Percentiles rank a stretch among this genome's conserved stretches.
phyloP scores from a whole-genome alignment of 2,329 filamentous ascomycete species.

The Fusarium stilboides region DNA sequence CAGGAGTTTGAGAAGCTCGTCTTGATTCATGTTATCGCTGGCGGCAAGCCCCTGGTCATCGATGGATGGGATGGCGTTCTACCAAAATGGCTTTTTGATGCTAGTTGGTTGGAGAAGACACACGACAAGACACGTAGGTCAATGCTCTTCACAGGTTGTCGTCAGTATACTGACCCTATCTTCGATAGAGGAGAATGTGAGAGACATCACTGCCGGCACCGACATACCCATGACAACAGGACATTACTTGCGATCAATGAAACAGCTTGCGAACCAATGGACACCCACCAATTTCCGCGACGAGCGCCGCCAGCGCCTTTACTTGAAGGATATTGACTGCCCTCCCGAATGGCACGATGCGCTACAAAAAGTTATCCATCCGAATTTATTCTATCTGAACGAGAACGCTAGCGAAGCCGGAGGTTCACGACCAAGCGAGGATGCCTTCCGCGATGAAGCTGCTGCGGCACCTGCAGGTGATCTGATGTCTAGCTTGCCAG shows the following conservation, averaged over 20 bases:
- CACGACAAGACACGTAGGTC: slow-evolving; percentile 82
- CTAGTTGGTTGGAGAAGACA: slow-evolving; percentile 83
- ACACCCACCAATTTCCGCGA: slow-evolving; percentile 82
- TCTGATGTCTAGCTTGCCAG: slow-evolving; percentile 92
- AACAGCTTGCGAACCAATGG: slow-evolving; percentile 86
- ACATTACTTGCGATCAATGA: slow-evolving; percentile 92
- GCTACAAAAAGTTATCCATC: slow-evolving; percentile 82
- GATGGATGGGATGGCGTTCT: slow-evolving; percentile 87
- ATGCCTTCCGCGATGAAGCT: slow-evolving; percentile 65
- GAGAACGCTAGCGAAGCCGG: slow-evolving; percentile 72
- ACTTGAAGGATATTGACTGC: slow-evolving; percentile 97
- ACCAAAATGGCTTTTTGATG: slow-evolving; percentile 83
- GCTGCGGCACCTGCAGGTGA: slow-evolving; percentile 84
- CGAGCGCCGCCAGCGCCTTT: slow-evolving; percentile 85
- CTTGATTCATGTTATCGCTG: slow-evolving; percentile 83
- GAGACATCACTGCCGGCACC: slow-evolving; percentile 80
- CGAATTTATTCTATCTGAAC: slow-evolving; percentile 91
- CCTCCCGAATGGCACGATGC: slow-evolving; percentile 88
- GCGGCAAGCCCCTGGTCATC: slow-evolving; percentile 90
- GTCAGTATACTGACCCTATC: slow-evolving; percentile 37
- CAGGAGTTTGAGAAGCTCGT: slow-evolving; percentile 90
- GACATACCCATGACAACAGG: slow-evolving; percentile 88
- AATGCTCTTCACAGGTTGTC: background rate
- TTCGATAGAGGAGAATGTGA: slow-evolving; percentile 81
- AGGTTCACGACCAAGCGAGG: slow-evolving; percentile 54